Percentiles rank a stretch among this genome's conserved stretches.
Evolutionary conservation across 768 basidiomycete species (phyloP).

Genomic region (Crucibulum laeve): DNA sequence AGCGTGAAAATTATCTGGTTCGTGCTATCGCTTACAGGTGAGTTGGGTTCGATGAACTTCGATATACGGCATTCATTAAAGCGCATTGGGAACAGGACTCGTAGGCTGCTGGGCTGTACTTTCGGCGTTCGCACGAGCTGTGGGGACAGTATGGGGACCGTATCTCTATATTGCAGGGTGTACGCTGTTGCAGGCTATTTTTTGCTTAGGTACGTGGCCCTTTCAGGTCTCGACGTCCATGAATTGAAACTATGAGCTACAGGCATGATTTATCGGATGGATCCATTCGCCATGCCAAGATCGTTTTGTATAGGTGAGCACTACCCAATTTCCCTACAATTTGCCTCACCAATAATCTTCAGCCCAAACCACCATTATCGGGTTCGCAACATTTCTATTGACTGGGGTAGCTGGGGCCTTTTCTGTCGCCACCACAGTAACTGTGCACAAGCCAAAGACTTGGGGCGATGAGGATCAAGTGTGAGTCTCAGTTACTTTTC

Average conservation of each 20-base stretch:
- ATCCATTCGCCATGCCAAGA: conserved; percentile 53
- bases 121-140: conserved; percentile 36
- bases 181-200: conserved; percentile 48
- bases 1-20: conserved; percentile 58
- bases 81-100: conserved; percentile 32
- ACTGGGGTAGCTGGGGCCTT: conserved; percentile 40
- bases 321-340: not conserved
- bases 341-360: not conserved
- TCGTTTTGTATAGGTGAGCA: conserved; percentile 52
- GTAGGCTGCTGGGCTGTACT: conserved; percentile 46
- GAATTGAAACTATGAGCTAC: not conserved
- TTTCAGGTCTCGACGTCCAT: not conserved
- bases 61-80: not conserved
- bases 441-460: conserved; percentile 36
- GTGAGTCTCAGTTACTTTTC: conserved; percentile 11
- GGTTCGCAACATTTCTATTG: conserved; percentile 36
- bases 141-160: conserved; percentile 44
- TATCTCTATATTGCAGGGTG: conserved; percentile 44
- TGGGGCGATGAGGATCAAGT: conserved; percentile 32
- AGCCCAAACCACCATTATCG: conserved; percentile 43
- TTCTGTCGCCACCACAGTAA: conserved; percentile 36
- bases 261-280: conserved; percentile 67
- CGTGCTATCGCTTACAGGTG: conserved; percentile 51
- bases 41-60: conserved; percentile 10
- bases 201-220: conserved; percentile 52